Evolutionary conservation across 176 grass and related monocot species (phyloP), one percentile per base, ranked within the genome.

Genomic region (Oryza nivara): DNA sequence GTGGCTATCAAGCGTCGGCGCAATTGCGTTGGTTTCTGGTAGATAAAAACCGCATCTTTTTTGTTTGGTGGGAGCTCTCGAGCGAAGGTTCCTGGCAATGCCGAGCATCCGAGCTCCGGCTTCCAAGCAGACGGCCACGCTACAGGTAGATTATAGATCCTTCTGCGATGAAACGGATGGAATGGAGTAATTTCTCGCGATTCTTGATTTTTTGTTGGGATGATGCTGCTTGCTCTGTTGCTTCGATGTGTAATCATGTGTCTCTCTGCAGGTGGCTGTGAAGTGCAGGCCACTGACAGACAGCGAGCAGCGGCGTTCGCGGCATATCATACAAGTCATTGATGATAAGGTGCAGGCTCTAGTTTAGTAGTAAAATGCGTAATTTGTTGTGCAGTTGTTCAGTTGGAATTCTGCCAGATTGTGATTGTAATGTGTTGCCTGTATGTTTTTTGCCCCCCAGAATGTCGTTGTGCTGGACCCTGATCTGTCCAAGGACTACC

Each of bases 291-390:
- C 96, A 72, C 71, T 99, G 77, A 94, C 90, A 14, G 93, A 91
- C 65, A 71, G 79, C 58, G 96, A 99, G 88, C 71, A 74, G 56
- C 92, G 70, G 10, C 83, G 77, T 23, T 87, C 82, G 54, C 91
- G 96, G 72, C 96, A 99, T 82, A 99, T 96, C 83, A 96, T 99
- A 76, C 96, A 99, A 90, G 96, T 99, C 72, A 87, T 90, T 23
- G 93, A 99, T 86, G 75, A 96, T 23, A 96, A 99, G 96, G 96
- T 99, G 70, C 47, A 7, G 13, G 11, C 7, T 82, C 47, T 80
- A 13, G 26, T 23, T 19, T 83, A 17, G 25, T 83, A 17, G 25
- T 2, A 32, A 32, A 11, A 83, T 52, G 75, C 11, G 8, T 5
- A 7, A 52, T 74, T 54, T 65, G 7, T 60, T 7, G 28, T 17